phyloP scores from a whole-genome alignment of 768 basidiomycete species.

The Collybia mongolica region DNA sequence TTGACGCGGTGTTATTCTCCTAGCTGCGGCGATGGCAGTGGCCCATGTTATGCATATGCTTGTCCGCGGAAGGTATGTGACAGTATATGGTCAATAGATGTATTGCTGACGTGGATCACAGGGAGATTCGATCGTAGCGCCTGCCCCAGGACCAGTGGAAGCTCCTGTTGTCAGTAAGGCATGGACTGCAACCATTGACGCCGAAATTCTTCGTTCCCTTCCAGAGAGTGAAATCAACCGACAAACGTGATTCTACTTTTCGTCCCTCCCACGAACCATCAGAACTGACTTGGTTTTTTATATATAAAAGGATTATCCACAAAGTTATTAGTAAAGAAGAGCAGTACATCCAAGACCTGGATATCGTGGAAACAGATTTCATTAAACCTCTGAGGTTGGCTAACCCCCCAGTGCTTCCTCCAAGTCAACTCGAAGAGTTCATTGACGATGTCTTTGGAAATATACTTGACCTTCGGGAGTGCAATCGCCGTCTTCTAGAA shows the following conservation, averaged over 20 bases:
- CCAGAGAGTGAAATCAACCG: conserved; percentile 78
- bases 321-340: conserved; percentile 88
- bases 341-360: conserved; percentile 86
- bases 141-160: conserved; percentile 28
- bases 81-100: neutral
- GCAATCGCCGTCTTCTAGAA: conserved; percentile 80
- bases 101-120: conserved; percentile 6
- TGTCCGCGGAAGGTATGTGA: conserved; percentile 67
- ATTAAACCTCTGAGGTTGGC: conserved; percentile 47
- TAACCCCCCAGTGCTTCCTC: conserved; percentile 42
- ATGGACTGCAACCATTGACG: conserved; percentile 48
- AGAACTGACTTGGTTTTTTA: neutral
- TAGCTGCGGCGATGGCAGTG: conserved; percentile 78
- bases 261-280: neutral
- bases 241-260: conserved; percentile 53
- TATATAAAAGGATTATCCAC: conserved; percentile 66
- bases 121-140: conserved; percentile 29
- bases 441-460: conserved; percentile 91
- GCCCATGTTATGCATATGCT: conserved; percentile 77
- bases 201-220: conserved; percentile 42
- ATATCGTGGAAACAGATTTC: conserved; percentile 72
- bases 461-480: conserved; percentile 81
- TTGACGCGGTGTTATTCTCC: conserved; percentile 90
- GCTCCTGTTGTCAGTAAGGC: conserved; percentile 29
- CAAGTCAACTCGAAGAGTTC: conserved; percentile 70